Evolutionary conservation across 2,329 filamentous ascomycete species (phyloP).

Genomic region (Arthrobotrys megalospora): DNA sequence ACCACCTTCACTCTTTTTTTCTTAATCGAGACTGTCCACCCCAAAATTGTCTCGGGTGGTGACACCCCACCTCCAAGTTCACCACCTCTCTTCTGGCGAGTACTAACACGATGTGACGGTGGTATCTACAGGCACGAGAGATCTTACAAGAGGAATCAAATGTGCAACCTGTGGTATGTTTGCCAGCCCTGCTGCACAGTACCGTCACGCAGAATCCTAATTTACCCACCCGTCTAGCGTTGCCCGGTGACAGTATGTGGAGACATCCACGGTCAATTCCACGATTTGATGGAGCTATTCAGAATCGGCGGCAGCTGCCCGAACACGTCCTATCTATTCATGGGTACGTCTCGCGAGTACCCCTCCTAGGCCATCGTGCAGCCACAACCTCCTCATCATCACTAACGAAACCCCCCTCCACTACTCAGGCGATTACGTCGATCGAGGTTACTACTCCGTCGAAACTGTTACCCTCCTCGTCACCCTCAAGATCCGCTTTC

Average conservation of each 20-base stretch:
- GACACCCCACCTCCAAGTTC: not conserved
- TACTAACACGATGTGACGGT: constrained; percentile 41
- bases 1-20: constrained; percentile 24
- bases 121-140: constrained; percentile 81
- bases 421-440: constrained; percentile 89
- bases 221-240: constrained; percentile 75
- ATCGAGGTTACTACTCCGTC: constrained; percentile 98
- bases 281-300: constrained; percentile 99
- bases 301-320: constrained; percentile 98
- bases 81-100: constrained; percentile 34
- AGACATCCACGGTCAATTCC: constrained; percentile 99
- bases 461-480: constrained; percentile 98
- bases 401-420: constrained; percentile 13
- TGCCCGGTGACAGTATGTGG: constrained; percentile 98
- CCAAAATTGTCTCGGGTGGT: not conserved
- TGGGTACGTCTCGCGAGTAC: constrained; percentile 76
- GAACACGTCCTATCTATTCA: constrained; percentile 99
- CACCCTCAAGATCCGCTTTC: constrained; percentile 97
- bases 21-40: not conserved
- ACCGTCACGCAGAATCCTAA: constrained; percentile 36
- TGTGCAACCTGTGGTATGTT: constrained; percentile 94
- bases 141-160: constrained; percentile 98
- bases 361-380: constrained; percentile 39
- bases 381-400: constrained; percentile 31
- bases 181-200: not conserved